Evolutionary conservation across 1,284 basidiomycete genomes (phyloP), one percentile per base, ranked within the genome.

Genomic region (Cutaneotrichosporon sp.): DNA sequence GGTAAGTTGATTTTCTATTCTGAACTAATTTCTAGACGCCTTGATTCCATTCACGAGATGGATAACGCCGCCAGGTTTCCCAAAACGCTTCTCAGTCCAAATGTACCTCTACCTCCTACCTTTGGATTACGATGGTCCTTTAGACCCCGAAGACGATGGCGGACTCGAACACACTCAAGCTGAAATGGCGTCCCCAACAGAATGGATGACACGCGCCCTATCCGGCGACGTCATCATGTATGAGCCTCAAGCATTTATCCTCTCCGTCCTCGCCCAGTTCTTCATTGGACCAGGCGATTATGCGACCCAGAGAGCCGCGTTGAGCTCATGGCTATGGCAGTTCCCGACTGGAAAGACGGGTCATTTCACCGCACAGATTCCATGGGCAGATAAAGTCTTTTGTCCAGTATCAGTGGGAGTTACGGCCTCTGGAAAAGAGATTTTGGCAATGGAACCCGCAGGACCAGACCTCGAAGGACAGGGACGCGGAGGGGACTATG

Each of bases 41-140:
- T 61, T 67, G 31, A 55, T 67, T 14, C 63, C 66, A 2, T 67
- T 67, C 47, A 67, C 66, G 46, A 63, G 66, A 26, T 67, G 66
- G 66, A 65, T 67, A 31, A 67, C 66, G 18, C 66, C 66, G 8
- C 55, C 59, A 4, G 46, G 56, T 10, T 50, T 56, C 5, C 61
- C 57, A 11, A 67, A 61, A 22, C 66, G 66, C 50, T 67, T 63
- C 59, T 58, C 61, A 18, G 64, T 61, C 16, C 66, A 67, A 59
- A 65, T 67, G 66, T 67, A 67, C 61, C 49, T 67, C 21, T 67
- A 67, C 59, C 51, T 67, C 34, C 63, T 67, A 9, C 63, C 66
- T 2, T 42, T 63, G 10, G 51, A 40, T 30, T 53, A 40, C 26
- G 51, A 53, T 31, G 51, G 30, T 9, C 51, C 51, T 31, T 31